Evolutionary conservation across 2,329 filamentous ascomycete species (phyloP).

Genomic region (Hypoxylon sp.): DNA sequence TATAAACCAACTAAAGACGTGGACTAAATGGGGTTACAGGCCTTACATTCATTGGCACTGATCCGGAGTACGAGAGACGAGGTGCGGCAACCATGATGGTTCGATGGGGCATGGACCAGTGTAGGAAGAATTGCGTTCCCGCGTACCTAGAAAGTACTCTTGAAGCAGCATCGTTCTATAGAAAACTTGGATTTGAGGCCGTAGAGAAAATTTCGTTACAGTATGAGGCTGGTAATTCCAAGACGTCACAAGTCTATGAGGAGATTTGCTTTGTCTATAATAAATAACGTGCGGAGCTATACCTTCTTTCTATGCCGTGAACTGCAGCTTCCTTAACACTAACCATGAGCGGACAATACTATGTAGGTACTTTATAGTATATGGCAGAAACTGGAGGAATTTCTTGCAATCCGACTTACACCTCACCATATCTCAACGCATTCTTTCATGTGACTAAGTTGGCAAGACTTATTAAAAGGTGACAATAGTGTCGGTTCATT

Average conservation of each 20-base stretch:
- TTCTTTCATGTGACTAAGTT: no score
- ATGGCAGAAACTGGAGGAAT: no score
- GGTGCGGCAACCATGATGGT: slow-evolving; percentile 48
- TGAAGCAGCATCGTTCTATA: slow-evolving; percentile 48
- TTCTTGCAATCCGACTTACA: no score
- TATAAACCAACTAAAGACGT: background rate
- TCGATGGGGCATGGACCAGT: slow-evolving; percentile 47
- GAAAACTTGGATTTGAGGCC: slow-evolving; percentile 42
- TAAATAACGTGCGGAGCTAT: background rate
- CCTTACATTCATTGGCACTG: slow-evolving; percentile 50
- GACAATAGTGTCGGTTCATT: no score
- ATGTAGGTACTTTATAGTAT: no score
- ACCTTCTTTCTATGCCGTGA: background rate
- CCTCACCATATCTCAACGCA: no score
- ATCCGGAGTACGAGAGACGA: slow-evolving; percentile 39
- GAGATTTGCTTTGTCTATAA: slow-evolving; percentile 45
- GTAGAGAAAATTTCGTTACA: slow-evolving; percentile 40
- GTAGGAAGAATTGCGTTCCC: slow-evolving; percentile 13
- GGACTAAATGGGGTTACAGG: slow-evolving; percentile 18
- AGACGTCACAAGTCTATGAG: slow-evolving; percentile 31
- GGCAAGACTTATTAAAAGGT: no score
- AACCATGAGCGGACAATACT: no score
- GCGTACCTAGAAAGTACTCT: slow-evolving; percentile 50
- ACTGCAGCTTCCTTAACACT: background rate
- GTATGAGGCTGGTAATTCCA: slow-evolving; percentile 1